Evolutionary conservation across 352 stramenopile species (phyloP).

Genomic region (Bremia lactucae): DNA sequence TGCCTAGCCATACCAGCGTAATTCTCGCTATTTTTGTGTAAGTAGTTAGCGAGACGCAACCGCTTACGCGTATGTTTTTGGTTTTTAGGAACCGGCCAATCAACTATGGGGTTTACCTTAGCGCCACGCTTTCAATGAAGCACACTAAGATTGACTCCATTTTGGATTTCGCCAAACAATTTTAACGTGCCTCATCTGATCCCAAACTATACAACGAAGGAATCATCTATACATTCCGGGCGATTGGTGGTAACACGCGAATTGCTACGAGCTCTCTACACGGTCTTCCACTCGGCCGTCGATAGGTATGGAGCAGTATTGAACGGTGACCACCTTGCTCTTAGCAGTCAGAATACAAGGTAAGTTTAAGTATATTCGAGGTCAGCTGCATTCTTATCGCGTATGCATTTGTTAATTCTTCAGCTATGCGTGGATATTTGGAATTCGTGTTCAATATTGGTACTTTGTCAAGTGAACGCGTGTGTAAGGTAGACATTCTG

Average conservation of each 20-base stretch:
- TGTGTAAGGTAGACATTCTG: conserved; percentile 61
- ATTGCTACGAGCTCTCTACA: conserved; percentile 47
- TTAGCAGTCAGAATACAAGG: conserved; percentile 86
- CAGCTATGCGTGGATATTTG: conserved; percentile 81
- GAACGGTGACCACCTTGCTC: conserved; percentile 60
- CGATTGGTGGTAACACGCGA: conserved; percentile 55
- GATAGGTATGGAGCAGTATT: conserved; percentile 27
- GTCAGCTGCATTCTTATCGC: not conserved
- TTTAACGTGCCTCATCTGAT: conserved; percentile 70
- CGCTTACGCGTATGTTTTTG: no score
- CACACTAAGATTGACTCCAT: no score
- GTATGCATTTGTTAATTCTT: conserved; percentile 1
- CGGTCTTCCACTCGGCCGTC: conserved; percentile 48
- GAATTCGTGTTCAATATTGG: conserved; percentile 82
- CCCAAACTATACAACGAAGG: conserved; percentile 59
- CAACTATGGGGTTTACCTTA: no score
- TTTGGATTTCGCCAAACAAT: conserved; percentile 84
- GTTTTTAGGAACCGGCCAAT: no score
- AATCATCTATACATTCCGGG: conserved; percentile 32
- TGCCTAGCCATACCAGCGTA: no score
- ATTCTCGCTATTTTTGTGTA: no score
- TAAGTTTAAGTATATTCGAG: conserved; percentile 10
- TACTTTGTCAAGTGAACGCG: conserved; percentile 60
- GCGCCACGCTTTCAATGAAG: no score
- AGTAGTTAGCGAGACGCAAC: no score